Percentiles rank a stretch among this genome's conserved stretches.
phyloP scores from a whole-genome alignment of 345 rosid species.

The Moricandia moricandioides region DNA sequence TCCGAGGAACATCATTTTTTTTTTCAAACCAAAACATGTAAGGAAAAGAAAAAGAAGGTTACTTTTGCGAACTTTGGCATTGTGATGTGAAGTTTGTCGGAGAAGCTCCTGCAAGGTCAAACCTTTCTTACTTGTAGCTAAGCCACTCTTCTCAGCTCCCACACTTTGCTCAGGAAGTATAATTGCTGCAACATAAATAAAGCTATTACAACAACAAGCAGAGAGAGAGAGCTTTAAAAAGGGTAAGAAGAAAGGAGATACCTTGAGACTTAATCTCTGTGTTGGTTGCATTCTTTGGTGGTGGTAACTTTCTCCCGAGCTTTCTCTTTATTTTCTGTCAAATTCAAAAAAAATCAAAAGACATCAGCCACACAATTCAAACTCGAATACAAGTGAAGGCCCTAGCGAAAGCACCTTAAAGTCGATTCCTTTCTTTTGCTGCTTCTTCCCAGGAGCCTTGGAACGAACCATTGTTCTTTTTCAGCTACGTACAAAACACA shows the following conservation, averaged over 20 bases:
- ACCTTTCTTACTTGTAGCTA: constrained; percentile 89
- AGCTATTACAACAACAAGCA: background rate
- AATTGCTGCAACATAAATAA: constrained; percentile 54
- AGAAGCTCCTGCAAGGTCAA: constrained; percentile 83
- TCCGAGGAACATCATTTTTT: background rate
- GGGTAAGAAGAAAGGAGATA: constrained; percentile 30
- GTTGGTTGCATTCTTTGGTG: constrained; percentile 79
- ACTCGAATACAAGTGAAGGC: background rate
- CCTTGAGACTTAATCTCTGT: constrained; percentile 90
- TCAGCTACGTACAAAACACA: background rate
- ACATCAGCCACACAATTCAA: background rate
- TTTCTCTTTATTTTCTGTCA: constrained; percentile 86
- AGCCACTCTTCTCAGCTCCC: constrained; percentile 69
- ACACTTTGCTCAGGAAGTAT: constrained; percentile 89
- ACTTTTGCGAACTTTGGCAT: constrained; percentile 82
- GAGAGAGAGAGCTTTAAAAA: background rate
- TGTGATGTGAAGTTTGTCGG: constrained; percentile 77
- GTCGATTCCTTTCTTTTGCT: constrained; percentile 75
- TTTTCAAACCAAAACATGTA: background rate
- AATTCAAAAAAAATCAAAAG: background rate
- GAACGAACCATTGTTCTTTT: constrained; percentile 48
- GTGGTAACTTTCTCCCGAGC: constrained; percentile 85
- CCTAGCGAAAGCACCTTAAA: constrained; percentile 49
- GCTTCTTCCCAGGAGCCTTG: constrained; percentile 72
- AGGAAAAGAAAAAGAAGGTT: background rate